phyloP scores from a whole-genome alignment of 228 moss, liverwort and hornwort species.

The Sphagnum magellanicum region DNA sequence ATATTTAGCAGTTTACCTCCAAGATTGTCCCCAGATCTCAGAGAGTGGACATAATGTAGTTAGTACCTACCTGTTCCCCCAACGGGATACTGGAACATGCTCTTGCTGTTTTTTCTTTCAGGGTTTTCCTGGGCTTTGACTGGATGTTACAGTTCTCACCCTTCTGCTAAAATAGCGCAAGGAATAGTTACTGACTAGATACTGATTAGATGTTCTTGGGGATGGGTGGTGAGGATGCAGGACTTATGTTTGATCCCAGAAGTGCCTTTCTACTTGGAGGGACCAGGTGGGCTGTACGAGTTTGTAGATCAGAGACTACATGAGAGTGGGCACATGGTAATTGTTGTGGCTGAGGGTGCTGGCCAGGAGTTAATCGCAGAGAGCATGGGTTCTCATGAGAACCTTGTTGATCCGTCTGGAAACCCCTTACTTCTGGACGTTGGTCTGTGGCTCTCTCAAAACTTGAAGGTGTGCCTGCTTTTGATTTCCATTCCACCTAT shows the following conservation, averaged over 20 bases:
- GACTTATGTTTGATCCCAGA: constrained; percentile 94
- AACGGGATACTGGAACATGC: too few relatives aligned
- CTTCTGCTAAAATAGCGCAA: too few relatives aligned
- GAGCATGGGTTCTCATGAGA: constrained; percentile 26
- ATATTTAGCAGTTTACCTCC: too few relatives aligned
- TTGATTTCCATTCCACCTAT: too few relatives aligned
- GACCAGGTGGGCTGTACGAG: constrained; percentile 69
- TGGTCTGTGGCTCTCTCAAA: constrained; percentile 83
- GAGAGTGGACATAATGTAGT: too few relatives aligned
- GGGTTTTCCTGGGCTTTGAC: too few relatives aligned
- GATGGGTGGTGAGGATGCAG: constrained; percentile 24
- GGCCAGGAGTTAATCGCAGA: constrained; percentile 84
- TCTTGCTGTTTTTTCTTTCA: too few relatives aligned
- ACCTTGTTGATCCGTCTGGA: constrained; percentile 69
- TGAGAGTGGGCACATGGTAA: constrained; percentile 88
- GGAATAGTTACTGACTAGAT: too few relatives aligned
- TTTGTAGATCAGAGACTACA: constrained; percentile 54
- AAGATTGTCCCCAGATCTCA: too few relatives aligned
- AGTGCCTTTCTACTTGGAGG: constrained; percentile 85
- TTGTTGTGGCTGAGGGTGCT: constrained; percentile 91
- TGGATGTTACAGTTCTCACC: too few relatives aligned
- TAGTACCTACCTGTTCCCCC: too few relatives aligned
- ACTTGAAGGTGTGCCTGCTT: constrained; percentile 46
- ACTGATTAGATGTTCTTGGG: neutral
- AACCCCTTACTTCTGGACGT: constrained; percentile 73